Base-by-base conservation (phyloP, 306 rosid species). In the Inga oerstediana region DNA sequence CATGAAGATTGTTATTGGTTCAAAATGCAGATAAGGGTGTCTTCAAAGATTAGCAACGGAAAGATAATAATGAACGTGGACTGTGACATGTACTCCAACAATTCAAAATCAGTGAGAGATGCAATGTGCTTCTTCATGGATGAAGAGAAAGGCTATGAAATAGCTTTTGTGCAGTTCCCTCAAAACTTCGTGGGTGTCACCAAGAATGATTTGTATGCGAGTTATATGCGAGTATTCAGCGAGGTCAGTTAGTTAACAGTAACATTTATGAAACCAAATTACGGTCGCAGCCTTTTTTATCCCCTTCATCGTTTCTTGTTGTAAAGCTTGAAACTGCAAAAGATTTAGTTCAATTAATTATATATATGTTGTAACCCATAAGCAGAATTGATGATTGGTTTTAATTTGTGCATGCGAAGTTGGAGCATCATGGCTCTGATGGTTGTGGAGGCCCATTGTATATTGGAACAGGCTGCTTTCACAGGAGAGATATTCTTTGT, bases 81-180 rank as follows among this genome's bases (percentile, higher is more conserved):
- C 43, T 95, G 98, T 86, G 97, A 93, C 77, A 95, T 93, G 98
- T 88, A 87, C 75, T 91, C 98, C 65, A 92, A 95, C 90, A 91
- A 84, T 67, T 92, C 92, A 16, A 61, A 84, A 68, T 89, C 95
- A 48, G 72, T 95, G 49, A 86, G 88, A 52, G 98, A 93, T 77
- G 95, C 91, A 72, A 88, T 95, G 2, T 95, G 98, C 83, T 93
- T 93, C 82, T 82, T 92, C 75, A 85, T 95, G 96, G 98, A 93
- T 83, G 91, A 93, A 82, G 84, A 87, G 77, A 86, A 93, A 73
- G 95, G 96, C 71, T 88, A 83, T 14, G 90, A 93, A 64, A 82
- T 95, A 75, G 98, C 96, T 30, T 95, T 20, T 58, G 96, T 95
- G 27, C 98, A 95, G 71, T 88, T 74, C 75, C 94, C 97, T 22